Evolutionary conservation across 1,284 basidiomycete species (phyloP).

Genomic region (Trichosporon coremiiforme): DNA sequence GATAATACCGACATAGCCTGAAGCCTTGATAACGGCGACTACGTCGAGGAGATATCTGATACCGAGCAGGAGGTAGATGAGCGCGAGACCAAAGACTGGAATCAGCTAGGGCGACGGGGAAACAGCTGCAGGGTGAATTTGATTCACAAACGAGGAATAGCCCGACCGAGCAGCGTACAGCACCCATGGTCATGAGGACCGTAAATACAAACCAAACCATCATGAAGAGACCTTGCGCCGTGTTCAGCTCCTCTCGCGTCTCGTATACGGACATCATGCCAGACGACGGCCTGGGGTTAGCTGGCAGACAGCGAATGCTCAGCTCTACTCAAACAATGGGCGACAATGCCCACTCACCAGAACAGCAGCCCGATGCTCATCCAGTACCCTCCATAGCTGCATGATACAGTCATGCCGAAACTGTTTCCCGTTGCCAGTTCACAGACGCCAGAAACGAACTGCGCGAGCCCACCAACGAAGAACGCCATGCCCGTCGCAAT

Average conservation of each 20-base stretch:
- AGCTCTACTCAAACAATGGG: too few species aligned
- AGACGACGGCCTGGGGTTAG: constrained; percentile 32
- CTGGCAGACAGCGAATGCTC: too few species aligned
- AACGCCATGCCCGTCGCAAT: constrained; percentile 68
- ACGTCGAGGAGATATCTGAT: constrained; percentile 31
- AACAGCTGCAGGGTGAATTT: neutral
- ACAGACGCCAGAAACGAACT: constrained; percentile 58
- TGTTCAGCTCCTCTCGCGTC: constrained; percentile 43
- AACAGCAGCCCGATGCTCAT: constrained; percentile 64
- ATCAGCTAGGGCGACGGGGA: neutral
- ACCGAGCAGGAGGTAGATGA: constrained; percentile 54
- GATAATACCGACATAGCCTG: constrained; percentile 60
- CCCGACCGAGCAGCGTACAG: constrained; percentile 65
- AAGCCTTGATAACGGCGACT: constrained; percentile 57
- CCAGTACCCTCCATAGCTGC: constrained; percentile 72
- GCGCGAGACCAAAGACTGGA: constrained; percentile 64
- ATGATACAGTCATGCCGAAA: constrained; percentile 61
- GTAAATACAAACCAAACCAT: constrained; percentile 35
- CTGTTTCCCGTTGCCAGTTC: constrained; percentile 66
- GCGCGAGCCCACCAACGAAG: constrained; percentile 74
- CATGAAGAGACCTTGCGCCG: constrained; percentile 50
- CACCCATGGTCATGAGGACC: constrained; percentile 56
- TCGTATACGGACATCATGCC: constrained; percentile 60
- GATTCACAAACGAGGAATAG: constrained; percentile 62
- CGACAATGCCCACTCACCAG: constrained; percentile 15